Base-by-base conservation (phyloP, 805 yeast genomes). In the Kodamaea restingae region DNA sequence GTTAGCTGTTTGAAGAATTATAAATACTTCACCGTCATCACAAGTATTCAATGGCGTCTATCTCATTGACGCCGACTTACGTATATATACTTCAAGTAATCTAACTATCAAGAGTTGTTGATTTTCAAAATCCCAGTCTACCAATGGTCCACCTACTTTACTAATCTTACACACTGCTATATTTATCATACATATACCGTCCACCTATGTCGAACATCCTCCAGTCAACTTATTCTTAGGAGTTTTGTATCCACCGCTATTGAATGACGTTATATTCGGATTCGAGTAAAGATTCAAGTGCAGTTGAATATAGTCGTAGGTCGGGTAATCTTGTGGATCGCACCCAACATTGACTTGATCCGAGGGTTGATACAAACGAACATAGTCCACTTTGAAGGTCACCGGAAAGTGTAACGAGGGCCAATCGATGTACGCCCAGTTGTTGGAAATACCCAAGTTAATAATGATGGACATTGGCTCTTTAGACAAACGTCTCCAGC, bases 341-440 rank as follows among this genome's bases (percentile, higher is more conserved):
- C 98, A 91, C 0, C 93, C 82, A 17, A 83, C 42, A 33, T 76
- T 73, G 17, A 70, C 60, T 6, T 70, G 60, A 48, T 75, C 80
- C 22, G 67, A 52, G 1, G 96, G 96, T 66, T 91, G 98, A 61
- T 93, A 91, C 15, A 91, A 56, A 53, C 98, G 79, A 22, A 91
- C 95, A 52, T 83, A 87, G 60, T 91, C 98, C 33, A 91, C 67
- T 44, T 77, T 69, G 78, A 90, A 68, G 1, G 76, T 71, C 7
- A 75, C 77, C 2, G 98, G 98, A 76, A 91, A 91, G 34, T 66
- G 65, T 42, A 88, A 69, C 3, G 80, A 68, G 27, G 80, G 77
- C 96, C 96, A 91, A 64, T 88, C 91, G 46, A 91, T 90, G 60
- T 85, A 87, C 7, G 93, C 86, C 97, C 97, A 91, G 46, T 80